A percentile compares a stretch with the other conserved stretches of the same genome.
Conservation (phyloP, 1,139 yeast species). For the Candida sanyaensis region DNA sequence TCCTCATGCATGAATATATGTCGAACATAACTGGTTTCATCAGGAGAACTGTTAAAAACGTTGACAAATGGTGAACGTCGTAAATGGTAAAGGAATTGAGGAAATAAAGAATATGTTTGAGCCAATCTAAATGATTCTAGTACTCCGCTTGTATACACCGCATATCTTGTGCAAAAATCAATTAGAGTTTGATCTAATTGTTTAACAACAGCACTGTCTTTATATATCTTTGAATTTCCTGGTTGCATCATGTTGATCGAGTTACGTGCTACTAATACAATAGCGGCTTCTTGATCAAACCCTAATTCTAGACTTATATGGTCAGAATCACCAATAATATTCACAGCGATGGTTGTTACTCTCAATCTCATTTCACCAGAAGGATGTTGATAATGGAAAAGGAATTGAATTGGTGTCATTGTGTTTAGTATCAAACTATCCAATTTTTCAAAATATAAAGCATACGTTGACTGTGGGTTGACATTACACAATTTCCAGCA, state of each 20-base stretch:
- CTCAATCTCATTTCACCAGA: slow-evolving; percentile 45
- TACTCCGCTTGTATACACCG: slow-evolving; percentile 80
- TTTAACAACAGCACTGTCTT: slow-evolving; percentile 56
- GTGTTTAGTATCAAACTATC: slow-evolving; percentile 29
- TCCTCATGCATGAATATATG: slow-evolving; percentile 71
- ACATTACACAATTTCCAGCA: slow-evolving; percentile 63
- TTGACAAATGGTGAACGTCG: slow-evolving; percentile 70
- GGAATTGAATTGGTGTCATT: slow-evolving; percentile 58
- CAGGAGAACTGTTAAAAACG: slow-evolving; percentile 78
- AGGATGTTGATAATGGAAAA: slow-evolving; percentile 73
- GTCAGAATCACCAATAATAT: slow-evolving; percentile 47
- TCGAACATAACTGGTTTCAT: slow-evolving; percentile 71
- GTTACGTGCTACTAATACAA: slow-evolving; percentile 59
- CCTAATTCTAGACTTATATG: slow-evolving; percentile 36
- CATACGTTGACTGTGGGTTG: slow-evolving; percentile 59
- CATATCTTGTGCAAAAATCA: slow-evolving; percentile 83
- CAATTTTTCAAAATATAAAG: slow-evolving; percentile 54
- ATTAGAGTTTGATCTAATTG: slow-evolving; percentile 87
- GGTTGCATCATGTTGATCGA: slow-evolving; percentile 48
- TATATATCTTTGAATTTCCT: slow-evolving; percentile 11
- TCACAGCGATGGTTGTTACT: slow-evolving; percentile 54
- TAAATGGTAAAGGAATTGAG: slow-evolving; percentile 74
- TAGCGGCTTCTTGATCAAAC: slow-evolving; percentile 73
- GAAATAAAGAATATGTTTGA: slow-evolving; percentile 73
- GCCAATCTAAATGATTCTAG: slow-evolving; percentile 77